Percentiles rank a stretch among this genome's conserved stretches.
Conservation (phyloP, 495 filamentous ascomycete genomes). For the Tetracladium marchalianum region DNA sequence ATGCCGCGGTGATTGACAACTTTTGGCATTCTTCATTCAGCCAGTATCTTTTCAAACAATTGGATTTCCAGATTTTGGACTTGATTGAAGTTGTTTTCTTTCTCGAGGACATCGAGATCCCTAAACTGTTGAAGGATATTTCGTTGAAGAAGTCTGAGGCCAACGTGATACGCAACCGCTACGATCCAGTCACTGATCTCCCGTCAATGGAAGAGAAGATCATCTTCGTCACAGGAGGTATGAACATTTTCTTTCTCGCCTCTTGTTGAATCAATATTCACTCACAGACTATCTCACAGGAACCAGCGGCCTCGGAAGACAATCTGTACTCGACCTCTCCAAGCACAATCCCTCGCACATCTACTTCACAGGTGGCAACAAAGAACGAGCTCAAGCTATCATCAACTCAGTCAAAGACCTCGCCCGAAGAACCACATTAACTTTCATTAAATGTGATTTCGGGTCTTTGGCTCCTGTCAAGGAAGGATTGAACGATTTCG, state of each 20-base stretch:
- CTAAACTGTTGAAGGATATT: too few relatives aligned
- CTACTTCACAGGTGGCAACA: slow-evolving; percentile 49
- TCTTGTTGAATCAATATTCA: background rate
- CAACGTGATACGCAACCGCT: slow-evolving; percentile 13
- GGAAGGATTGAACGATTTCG: slow-evolving; percentile 10
- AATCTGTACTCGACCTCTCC: slow-evolving; percentile 49
- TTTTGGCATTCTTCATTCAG: too few relatives aligned
- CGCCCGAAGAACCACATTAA: slow-evolving; percentile 19
- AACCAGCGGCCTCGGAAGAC: slow-evolving; percentile 55
- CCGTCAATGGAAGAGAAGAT: slow-evolving; percentile 43
- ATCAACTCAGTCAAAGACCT: slow-evolving; percentile 35
- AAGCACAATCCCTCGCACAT: slow-evolving; percentile 49
- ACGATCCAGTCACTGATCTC: slow-evolving; percentile 47
- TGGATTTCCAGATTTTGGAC: too few relatives aligned
- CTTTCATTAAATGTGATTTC: slow-evolving; percentile 19
- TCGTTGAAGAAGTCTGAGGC: too few relatives aligned
- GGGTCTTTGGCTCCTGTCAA: slow-evolving; percentile 15
- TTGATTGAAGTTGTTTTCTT: too few relatives aligned
- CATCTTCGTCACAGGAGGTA: slow-evolving; percentile 55
- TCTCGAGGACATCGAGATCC: too few relatives aligned
- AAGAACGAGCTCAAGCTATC: slow-evolving; percentile 37
- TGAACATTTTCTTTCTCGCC: background rate
- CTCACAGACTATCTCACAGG: slow-evolving; percentile 25
- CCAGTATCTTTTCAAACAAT: too few relatives aligned
- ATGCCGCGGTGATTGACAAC: too few relatives aligned